Evolutionary conservation across 257 asterid genomes (phyloP).

Genomic region (Scutellaria galericulata): DNA sequence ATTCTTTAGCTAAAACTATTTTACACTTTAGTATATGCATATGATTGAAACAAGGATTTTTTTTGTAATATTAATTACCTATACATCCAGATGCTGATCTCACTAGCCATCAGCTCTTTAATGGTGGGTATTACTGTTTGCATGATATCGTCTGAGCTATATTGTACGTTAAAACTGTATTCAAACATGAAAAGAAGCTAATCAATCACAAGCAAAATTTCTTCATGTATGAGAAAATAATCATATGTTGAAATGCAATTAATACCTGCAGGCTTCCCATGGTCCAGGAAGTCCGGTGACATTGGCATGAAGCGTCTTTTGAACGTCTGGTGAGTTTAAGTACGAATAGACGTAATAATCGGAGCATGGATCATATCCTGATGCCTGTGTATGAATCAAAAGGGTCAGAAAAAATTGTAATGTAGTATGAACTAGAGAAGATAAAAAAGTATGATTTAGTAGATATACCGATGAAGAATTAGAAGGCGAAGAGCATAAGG

Average conservation of each 20-base stretch:
- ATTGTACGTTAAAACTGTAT: slow-evolving; percentile 17
- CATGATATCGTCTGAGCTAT: slow-evolving; percentile 33
- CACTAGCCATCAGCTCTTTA: slow-evolving; percentile 52
- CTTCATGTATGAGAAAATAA: background rate
- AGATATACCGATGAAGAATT: slow-evolving; percentile 26
- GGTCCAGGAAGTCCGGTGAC: slow-evolving; percentile 42
- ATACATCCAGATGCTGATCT: slow-evolving; percentile 53
- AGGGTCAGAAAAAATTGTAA: background rate
- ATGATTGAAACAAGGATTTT: too few relatives aligned
- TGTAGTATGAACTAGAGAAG: background rate
- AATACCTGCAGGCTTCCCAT: slow-evolving; percentile 60
- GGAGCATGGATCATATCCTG: slow-evolving; percentile 60
- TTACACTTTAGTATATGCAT: too few relatives aligned
- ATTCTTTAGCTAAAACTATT: background rate
- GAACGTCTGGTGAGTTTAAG: slow-evolving; percentile 54
- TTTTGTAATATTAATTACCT: too few relatives aligned
- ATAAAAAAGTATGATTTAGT: background rate
- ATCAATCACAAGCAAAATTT: background rate
- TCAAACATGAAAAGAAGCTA: background rate
- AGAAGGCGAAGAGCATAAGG: slow-evolving; percentile 41
- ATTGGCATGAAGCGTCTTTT: slow-evolving; percentile 57
- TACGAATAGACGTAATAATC: slow-evolving; percentile 40
- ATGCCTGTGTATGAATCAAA: background rate
- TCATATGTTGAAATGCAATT: background rate
- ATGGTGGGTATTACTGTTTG: slow-evolving; percentile 49